Percentiles rank a stretch among this genome's conserved stretches.
phyloP scores from a whole-genome alignment of 208 protist species.

The Trypanosoma lewisi region DNA sequence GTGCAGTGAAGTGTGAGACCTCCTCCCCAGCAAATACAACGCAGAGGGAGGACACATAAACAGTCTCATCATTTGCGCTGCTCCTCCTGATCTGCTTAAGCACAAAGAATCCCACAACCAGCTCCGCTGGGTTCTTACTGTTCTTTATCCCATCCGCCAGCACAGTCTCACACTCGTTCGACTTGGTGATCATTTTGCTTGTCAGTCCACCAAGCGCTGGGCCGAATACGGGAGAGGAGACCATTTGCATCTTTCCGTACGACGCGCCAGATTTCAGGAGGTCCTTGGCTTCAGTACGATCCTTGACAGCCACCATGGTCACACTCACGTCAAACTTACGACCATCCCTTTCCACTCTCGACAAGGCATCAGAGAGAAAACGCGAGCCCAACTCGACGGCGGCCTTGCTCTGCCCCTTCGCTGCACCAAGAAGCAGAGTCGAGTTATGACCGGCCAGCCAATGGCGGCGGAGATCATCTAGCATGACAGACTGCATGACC shows the following conservation, averaged over 20 bases:
- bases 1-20: constrained; percentile 38
- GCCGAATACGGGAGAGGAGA: constrained; percentile 70
- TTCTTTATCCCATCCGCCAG: constrained; percentile 43
- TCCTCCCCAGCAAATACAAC: constrained; percentile 46
- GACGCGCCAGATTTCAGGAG: constrained; percentile 51
- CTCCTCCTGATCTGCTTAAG: constrained; percentile 54
- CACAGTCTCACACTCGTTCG: constrained; percentile 28
- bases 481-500: constrained; percentile 33
- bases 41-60: constrained; percentile 69
- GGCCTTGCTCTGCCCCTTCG: constrained; percentile 29
- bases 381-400: constrained; percentile 36
- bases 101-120: constrained; percentile 65
- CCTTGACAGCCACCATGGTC: constrained; percentile 54
- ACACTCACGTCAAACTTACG: constrained; percentile 58
- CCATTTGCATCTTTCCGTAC: constrained; percentile 45
- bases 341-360: constrained; percentile 37
- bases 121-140: constrained; percentile 37
- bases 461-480: constrained; percentile 47
- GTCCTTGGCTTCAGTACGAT: constrained; percentile 45
- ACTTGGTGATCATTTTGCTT: constrained; percentile 35
- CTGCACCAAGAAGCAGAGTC: constrained; percentile 44
- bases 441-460: constrained; percentile 66
- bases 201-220: constrained; percentile 49
- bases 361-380: constrained; percentile 50
- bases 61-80: constrained; percentile 27